Conservation (phyloP, 306 rosid species). For the Spatholobus suberectus region DNA sequence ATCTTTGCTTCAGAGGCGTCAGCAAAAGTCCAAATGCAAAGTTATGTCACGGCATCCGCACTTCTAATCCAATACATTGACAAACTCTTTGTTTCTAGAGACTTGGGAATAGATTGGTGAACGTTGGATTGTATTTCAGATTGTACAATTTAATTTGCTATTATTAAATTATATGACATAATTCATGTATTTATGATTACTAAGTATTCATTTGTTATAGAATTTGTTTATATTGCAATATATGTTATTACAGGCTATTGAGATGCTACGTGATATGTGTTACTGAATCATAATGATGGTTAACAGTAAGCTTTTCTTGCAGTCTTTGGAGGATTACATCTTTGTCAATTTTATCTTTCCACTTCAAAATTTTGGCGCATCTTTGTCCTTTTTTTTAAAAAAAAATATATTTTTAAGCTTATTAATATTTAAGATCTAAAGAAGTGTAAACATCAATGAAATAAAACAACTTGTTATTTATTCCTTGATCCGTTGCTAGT, state of each 20-base stretch:
- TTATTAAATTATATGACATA: slow-evolving; percentile 22
- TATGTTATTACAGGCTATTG: neutral
- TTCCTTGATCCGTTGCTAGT: too few relatives aligned
- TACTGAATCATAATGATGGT: neutral
- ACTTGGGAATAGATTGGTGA: slow-evolving; percentile 91
- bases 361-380: neutral
- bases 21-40: slow-evolving; percentile 79
- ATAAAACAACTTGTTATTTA: too few relatives aligned
- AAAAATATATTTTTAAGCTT: too few relatives aligned
- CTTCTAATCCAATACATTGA: slow-evolving; percentile 75
- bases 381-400: neutral
- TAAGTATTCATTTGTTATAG: neutral
- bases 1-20: slow-evolving; percentile 64
- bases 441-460: too few relatives aligned
- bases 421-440: too few relatives aligned
- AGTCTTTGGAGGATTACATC: neutral
- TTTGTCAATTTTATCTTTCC: neutral
- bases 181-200: slow-evolving; percentile 15
- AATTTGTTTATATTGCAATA: slow-evolving; percentile 29
- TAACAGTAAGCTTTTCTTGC: neutral
- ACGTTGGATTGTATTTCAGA: slow-evolving; percentile 35
- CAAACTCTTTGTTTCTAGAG: slow-evolving; percentile 74
- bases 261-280: neutral
- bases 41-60: slow-evolving; percentile 63
- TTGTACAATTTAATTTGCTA: slow-evolving; percentile 32